Base-by-base conservation (phyloP, 768 basidiomycete species). In the Lactarius pseudohatsudake region DNA sequence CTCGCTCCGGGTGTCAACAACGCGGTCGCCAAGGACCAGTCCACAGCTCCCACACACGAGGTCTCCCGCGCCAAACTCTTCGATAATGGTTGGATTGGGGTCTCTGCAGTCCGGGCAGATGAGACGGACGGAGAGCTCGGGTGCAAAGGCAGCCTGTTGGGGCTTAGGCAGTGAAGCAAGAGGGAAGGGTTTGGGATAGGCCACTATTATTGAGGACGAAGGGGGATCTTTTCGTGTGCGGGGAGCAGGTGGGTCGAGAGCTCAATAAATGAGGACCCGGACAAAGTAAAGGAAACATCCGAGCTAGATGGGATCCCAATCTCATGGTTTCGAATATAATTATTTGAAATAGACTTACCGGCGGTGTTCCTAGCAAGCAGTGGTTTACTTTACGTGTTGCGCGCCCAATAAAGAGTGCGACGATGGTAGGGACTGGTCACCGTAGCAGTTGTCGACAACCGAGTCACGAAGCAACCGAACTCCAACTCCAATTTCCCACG, bases 1-100 rank as follows among this genome's bases (percentile, higher is more conserved):
- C 89, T 99, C 97, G 79, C 93, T 95, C 77, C 96, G 83, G 43
- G 97, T 98, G 78, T 99, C 97, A 36, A 98, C 96, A 60, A 99
- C 88, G 71, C 94, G 85, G 76, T 98, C 97, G 72, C 96, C 96
- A 69, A 98, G 81, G 72, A 99, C 95, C 72, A 98, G 82, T 65
- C 96, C 94, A 82, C 94, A 96, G 69, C 85, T 85, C 74, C 90
- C 90, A 81, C 96, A 94, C 72, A 98, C 97, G 75, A 98, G 87
- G 79, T 99, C 97, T 74, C 97, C 97, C 71, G 92, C 91, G 74
- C 93, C 92, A 79, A 96, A 98, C 81, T 98, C 94, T 81, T 99
- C 97, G 74, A 95, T 85, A 75, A 99, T 96, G 71, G 95, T 88
- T 16, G 95, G 94, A 73, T 92, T 91, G 64, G 93, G 92, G 74